Conservation (phyloP, 805 yeast genomes). For the Yamadazyma laniorum region DNA sequence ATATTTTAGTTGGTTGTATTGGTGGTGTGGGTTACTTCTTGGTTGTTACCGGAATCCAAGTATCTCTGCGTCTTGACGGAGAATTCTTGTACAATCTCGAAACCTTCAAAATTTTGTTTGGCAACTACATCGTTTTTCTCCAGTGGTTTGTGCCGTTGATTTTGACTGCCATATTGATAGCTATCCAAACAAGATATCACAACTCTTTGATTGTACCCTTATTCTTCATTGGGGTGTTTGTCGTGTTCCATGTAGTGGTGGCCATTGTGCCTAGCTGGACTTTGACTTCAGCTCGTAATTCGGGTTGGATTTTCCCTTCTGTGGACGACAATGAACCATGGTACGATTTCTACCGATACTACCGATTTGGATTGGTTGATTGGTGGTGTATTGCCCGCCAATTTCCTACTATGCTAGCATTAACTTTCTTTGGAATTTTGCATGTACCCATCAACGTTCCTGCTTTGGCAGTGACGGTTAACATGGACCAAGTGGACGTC, state of each 20-base stretch:
- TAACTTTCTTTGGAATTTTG: slow-evolving; percentile 91
- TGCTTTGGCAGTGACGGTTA: slow-evolving; percentile 87
- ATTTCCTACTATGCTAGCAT: slow-evolving; percentile 90
- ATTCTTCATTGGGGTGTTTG: slow-evolving; percentile 71
- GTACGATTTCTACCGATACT: slow-evolving; percentile 79
- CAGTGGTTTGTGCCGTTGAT: slow-evolving; percentile 69
- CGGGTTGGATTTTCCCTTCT: slow-evolving; percentile 82
- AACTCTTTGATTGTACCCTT: slow-evolving; percentile 78
- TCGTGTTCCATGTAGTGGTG: slow-evolving; percentile 66
- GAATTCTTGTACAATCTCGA: slow-evolving; percentile 61
- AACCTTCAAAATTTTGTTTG: slow-evolving; percentile 53
- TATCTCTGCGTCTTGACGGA: slow-evolving; percentile 77
- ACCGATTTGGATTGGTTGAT: slow-evolving; percentile 68
- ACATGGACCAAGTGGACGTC: slow-evolving; percentile 83
- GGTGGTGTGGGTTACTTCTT: slow-evolving; percentile 98
- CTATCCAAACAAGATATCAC: slow-evolving; percentile 51
- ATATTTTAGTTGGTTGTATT: slow-evolving; percentile 92
- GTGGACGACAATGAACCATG: slow-evolving; percentile 74
- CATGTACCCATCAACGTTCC: slow-evolving; percentile 99
- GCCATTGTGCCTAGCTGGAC: slow-evolving; percentile 64
- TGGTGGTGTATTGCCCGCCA: slow-evolving; percentile 68
- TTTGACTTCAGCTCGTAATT: slow-evolving; percentile 57
- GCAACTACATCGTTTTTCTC: slow-evolving; percentile 28
- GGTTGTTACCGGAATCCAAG: slow-evolving; percentile 87
- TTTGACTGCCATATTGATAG: slow-evolving; percentile 59